Percentiles rank a stretch among this genome's conserved stretches.
Conservation (phyloP, 2,329 filamentous ascomycete genomes). For the Colletotrichum zoysiae region DNA sequence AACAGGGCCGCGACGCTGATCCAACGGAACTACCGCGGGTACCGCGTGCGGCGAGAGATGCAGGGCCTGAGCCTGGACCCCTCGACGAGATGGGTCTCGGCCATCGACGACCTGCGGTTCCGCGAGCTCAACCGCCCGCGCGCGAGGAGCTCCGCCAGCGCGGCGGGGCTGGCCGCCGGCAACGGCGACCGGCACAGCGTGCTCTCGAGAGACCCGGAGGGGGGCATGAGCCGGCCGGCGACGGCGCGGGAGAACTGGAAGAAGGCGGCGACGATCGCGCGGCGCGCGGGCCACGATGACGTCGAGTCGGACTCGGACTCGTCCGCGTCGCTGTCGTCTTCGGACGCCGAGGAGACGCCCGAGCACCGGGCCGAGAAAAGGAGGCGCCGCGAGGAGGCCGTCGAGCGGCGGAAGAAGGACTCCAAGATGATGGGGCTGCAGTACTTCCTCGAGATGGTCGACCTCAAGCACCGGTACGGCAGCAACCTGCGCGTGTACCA, state of each 20-base stretch:
- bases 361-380: conserved; percentile 55
- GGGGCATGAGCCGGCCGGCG: conserved; percentile 43
- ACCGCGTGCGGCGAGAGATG: conserved; percentile 78
- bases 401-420: conserved; percentile 70
- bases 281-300: conserved; percentile 78
- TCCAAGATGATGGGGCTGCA: conserved; percentile 86
- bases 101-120: conserved; percentile 69
- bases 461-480: conserved; percentile 88
- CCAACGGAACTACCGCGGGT: conserved; percentile 82
- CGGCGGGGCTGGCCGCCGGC: conserved; percentile 31
- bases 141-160: conserved; percentile 48
- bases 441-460: conserved; percentile 89
- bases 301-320: conserved; percentile 59
- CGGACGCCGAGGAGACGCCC: conserved; percentile 49
- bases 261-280: conserved; percentile 77
- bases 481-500: conserved; percentile 87
- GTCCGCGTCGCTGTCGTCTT: conserved; percentile 44
- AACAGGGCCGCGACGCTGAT: conserved; percentile 68
- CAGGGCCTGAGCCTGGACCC: conserved; percentile 76
- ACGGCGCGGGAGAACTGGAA: conserved; percentile 79
- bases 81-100: conserved; percentile 78
- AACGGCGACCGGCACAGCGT: conserved; percentile 37
- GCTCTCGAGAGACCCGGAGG: conserved; percentile 32
- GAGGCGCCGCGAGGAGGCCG: conserved; percentile 61
- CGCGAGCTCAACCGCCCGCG: conserved; percentile 63